Evolutionary conservation across 2,329 filamentous ascomycete genomes (phyloP).

Genomic region (Neoarthrinium moseri): DNA sequence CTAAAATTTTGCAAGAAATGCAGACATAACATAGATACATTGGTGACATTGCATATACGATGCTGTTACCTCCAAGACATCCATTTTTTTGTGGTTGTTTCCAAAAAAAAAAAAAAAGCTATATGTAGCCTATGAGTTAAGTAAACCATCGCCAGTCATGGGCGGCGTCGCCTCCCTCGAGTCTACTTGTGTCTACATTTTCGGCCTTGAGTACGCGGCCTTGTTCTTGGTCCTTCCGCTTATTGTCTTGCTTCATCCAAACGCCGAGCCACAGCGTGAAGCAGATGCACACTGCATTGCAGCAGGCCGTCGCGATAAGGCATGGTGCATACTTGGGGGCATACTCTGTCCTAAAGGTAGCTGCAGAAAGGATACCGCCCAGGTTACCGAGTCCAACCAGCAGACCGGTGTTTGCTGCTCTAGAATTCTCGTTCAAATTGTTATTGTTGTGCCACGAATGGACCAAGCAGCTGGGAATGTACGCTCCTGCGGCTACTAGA

Average conservation of each 20-base stretch:
- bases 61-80: too few species aligned
- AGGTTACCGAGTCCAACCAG: constrained; percentile 45
- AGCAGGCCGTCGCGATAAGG: constrained; percentile 36
- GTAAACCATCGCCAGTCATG: constrained; percentile 7
- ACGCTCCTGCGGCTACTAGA: constrained; percentile 41
- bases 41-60: too few species aligned
- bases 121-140: not conserved
- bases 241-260: constrained; percentile 46
- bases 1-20: constrained; percentile 19
- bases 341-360: constrained; percentile 45
- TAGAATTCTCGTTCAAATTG: constrained; percentile 46
- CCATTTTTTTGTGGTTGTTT: too few species aligned
- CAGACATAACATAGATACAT: constrained; percentile 7
- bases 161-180: constrained; percentile 1
- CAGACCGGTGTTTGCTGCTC: constrained; percentile 46
- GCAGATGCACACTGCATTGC: constrained; percentile 40
- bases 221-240: constrained; percentile 34
- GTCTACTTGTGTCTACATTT: constrained; percentile 5
- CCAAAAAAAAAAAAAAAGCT: too few species aligned
- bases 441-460: constrained; percentile 54
- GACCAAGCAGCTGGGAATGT: constrained; percentile 45
- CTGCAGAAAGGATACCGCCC: constrained; percentile 28
- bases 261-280: constrained; percentile 35
- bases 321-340: constrained; percentile 48
- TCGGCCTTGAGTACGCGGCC: not conserved